Evolutionary conservation across 345 rosid species (phyloP), one percentile per base, ranked within the genome.

Genomic region (Cochlearia excelsa): DNA sequence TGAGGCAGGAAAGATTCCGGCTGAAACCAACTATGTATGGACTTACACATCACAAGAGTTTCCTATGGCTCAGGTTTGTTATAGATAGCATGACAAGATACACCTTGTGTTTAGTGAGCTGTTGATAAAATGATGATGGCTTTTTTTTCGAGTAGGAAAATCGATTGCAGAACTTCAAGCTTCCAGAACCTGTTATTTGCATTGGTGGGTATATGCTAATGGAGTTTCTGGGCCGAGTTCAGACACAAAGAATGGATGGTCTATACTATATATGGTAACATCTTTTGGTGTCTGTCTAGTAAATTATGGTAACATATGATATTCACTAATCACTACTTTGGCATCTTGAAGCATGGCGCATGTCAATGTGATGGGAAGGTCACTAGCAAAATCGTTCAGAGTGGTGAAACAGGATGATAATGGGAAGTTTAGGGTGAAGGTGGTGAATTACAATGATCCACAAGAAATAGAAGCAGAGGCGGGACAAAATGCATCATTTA

Each of bases 141-240:
- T 48, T 41, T 37, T 47, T 2, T 37, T 47, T 2, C 76, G 78
- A 75, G 61, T 78, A 94, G 99, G 92, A 82, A 73, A 80, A 75
- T 67, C 23, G 68, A 37, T 63, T 94, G 78, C 97, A 94, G 81
- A 74, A 39, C 6, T 94, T 87, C 73, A 72, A 68, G 86, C 83
- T 94, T 74, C 90, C 96, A n/a, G 86, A 94, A 63, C 96, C 96
- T 0, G 80, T 81, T 70, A 66, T 94, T 42, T 94, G 97, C 72
- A 58, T 94, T 42, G 97, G 96, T 58, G 95, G 97, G 40, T 71
- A 78, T 60, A 54, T 94, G 77, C 80, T 78, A 73, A 65, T 94
- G 51, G 90, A 90, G 84, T 82, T 94, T 58, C 70, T 84, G 65
- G 95, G 95, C 54, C 84, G 99, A 61, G 81, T 85, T 67, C 97